Evolutionary conservation across 2,329 filamentous ascomycete genomes (phyloP), one percentile per base, ranked within the genome.

Genomic region (Phialocephala subalpina): DNA sequence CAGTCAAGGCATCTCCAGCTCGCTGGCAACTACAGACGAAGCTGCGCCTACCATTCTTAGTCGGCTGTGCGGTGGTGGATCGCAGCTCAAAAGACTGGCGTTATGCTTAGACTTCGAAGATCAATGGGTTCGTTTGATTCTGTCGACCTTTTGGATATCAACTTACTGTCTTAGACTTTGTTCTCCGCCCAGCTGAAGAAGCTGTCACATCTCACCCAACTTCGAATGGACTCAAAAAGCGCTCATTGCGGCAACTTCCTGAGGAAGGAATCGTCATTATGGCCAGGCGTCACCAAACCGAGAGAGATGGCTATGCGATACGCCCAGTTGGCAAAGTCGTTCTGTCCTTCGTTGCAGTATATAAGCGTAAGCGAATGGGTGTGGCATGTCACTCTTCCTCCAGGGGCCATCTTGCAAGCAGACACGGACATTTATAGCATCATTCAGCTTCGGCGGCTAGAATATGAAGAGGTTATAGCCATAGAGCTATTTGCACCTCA

Each of bases 341-440:
- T 60, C 4, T 70, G 68, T 49, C 62, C 68, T n/a, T 49, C 59
- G 16, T 29, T 70, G 25, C 59, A 64, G 53, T 70, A 58, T 27
- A 61, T 69, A 22, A 38, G 58, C 12, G 67, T 69, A n/a, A n/a
- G n/a, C 20, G 8, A 40, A 14, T 63, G 40, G 25, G 40, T 62
- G n/a, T 70, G 67, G 69, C 60, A 66, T 14, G 27, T 63, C 14
- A 49, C 6, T 4, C 7, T 25, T 11, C 22, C 27, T 60, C 27
- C 16, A 2, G 20, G 18, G 16, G n/a, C n/a, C n/a, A 22, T 4
- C 18, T 25, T 36, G 8, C 20, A 49, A 14, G 18, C 2, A 22
- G 33, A n/a, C 8, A 42, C 6, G 11, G 58, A 60, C n/a, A 59
- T 49, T 12, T 20, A 35, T 1, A 16, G 16, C 12, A 14, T n/a